Base-by-base conservation (phyloP, 108 stramenopile species). In the Discostella stelligeroides region DNA sequence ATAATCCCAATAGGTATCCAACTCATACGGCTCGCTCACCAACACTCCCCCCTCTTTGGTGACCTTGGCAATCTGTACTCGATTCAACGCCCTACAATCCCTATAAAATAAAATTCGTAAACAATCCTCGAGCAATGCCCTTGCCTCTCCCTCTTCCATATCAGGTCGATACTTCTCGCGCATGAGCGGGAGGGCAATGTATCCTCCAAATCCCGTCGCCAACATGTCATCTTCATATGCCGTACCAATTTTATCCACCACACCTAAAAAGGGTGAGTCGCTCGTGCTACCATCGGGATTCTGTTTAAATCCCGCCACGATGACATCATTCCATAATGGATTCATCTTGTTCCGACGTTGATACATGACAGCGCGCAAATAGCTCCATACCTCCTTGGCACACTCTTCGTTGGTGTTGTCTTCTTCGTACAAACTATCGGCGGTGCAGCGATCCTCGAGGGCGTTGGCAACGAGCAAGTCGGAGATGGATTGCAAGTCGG, bases 301-400 rank as follows among this genome's bases (percentile, higher is more conserved):
- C 28, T 72, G 68, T 20, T 89, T 70, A 41, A 62, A 87, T 17
- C 97, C 97, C 0, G 95, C 97, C 29, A 98, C 88, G 18, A 98
- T 84, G 14, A 99, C 60, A 66, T 95, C 88, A 80, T 98, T 99
- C 99, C 99, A 99, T 47, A 95, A 84, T n/a, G 99, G 99, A 82
- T 99, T 97, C 82, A 97, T 89, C 66, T 97, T 96, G 68, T 92
- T 92, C 21, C 94, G 83, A 34, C 94, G 82, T 62, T 96, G 86
- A 91, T 98, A 98, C 90, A 98, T 86, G 53, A 98, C 92, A 29
- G 97, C 92, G 7, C 98, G 78, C 18, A 98, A 60, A 64, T 97
- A 96, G 43, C 86, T 91, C 88, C 89, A 94, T 0, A 88, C 75
- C 25, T 88, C 81, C 71, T 76, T 81, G 27, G 92, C 90, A 47